These are phyloP conservation scores for Arthroderma uncinatum DNA, from an alignment of 2,329 filamentous ascomycete species.

Conservation along the genomic window DNA sequence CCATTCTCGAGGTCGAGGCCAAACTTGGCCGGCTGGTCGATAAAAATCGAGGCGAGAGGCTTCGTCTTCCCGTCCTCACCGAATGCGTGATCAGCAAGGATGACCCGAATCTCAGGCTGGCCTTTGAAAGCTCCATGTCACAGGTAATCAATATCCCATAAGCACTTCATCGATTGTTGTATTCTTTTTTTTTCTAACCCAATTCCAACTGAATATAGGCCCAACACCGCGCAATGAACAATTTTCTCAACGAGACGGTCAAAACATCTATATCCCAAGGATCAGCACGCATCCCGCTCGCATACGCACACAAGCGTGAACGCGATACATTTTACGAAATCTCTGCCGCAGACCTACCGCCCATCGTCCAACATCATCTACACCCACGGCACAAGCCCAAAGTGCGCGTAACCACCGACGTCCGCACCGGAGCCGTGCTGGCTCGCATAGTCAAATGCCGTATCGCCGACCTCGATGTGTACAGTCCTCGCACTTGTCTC, in stretches of 20 bases:
- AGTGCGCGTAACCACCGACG: slow-evolving; percentile 66
- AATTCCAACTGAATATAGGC: slow-evolving; percentile 35
- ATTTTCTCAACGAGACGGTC: slow-evolving; percentile 64
- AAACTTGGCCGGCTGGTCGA: slow-evolving; percentile 78
- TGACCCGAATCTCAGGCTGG: slow-evolving; percentile 42
- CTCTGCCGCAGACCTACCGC: slow-evolving; percentile 51
- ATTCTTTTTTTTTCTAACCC: slow-evolving; percentile 14
- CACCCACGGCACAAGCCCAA: slow-evolving; percentile 49
- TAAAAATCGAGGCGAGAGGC: slow-evolving; percentile 57
- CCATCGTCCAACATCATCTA: slow-evolving; percentile 51
- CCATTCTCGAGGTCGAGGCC: slow-evolving; percentile 84
- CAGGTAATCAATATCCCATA: slow-evolving; percentile 47
- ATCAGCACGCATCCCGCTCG: slow-evolving; percentile 38
- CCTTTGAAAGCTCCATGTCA: slow-evolving; percentile 83
- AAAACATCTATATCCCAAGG: slow-evolving; percentile 39
- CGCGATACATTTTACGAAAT: slow-evolving; percentile 76
- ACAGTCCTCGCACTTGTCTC: slow-evolving; percentile 63
- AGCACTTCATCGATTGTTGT: not conserved
- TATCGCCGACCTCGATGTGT: slow-evolving; percentile 78
- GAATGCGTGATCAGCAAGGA: slow-evolving; percentile 58
- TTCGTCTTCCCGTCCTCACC: slow-evolving; percentile 55
- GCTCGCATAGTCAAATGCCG: slow-evolving; percentile 85
- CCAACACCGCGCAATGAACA: slow-evolving; percentile 75
- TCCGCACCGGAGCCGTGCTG: slow-evolving; percentile 56
- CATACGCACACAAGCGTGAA: slow-evolving; percentile 74